A percentile compares a stretch with the other conserved stretches of the same genome.
These are phyloP conservation scores for Penicillium olsonii DNA, from an alignment of 2,329 filamentous ascomycete genomes.

Conservation along the genomic window DNA sequence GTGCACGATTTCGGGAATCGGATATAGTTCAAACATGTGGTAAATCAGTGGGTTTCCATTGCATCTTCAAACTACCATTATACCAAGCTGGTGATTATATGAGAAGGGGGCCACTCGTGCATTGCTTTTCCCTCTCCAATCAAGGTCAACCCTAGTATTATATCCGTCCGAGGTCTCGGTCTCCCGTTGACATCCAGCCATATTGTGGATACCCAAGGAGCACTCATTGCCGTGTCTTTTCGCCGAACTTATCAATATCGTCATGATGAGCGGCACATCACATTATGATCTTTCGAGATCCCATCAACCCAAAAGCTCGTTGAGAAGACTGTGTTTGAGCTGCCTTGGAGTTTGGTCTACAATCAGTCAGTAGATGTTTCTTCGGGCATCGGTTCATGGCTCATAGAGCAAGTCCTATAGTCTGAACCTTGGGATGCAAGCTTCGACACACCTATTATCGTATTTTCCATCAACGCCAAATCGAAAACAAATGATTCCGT, in stretches of 20 bases:
- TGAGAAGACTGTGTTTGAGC: background rate
- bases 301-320: background rate
- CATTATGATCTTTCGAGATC: slow-evolving; percentile 1
- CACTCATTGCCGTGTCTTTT: too few species aligned
- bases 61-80: background rate
- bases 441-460: slow-evolving; percentile 20
- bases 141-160: too few species aligned
- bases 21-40: background rate
- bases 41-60: slow-evolving; percentile 1
- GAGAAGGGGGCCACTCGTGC: too few species aligned
- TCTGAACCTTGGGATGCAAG: too few species aligned
- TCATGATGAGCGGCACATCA: too few species aligned
- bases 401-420: too few species aligned
- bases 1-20: too few species aligned
- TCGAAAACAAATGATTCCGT: background rate
- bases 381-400: background rate
- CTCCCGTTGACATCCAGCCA: too few species aligned
- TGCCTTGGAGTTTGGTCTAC: slow-evolving; percentile 3
- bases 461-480: slow-evolving; percentile 17
- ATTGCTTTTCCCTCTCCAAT: background rate
- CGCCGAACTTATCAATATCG: too few species aligned
- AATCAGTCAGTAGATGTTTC: background rate
- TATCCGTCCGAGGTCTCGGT: too few species aligned
- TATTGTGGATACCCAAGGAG: too few species aligned
- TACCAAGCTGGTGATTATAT: background rate